Evolutionary conservation across 78 protist genomes (phyloP).

Genomic region (slime mould (Dictyostelium discoideum)): DNA sequence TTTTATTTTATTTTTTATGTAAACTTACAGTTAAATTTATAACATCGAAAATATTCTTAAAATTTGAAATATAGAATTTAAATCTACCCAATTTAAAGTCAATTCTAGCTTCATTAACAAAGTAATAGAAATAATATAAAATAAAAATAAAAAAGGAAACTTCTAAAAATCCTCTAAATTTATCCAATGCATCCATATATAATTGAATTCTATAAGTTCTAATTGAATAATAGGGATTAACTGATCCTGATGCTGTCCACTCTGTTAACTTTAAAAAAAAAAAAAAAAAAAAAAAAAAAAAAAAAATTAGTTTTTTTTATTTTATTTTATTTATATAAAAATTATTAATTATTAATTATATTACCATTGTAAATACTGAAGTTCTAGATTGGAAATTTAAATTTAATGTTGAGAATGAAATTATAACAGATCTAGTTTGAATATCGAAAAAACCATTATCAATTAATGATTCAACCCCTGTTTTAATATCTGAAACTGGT

Average conservation of each 20-base stretch:
- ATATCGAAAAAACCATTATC: constrained; percentile 33
- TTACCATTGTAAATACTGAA: constrained; percentile 25
- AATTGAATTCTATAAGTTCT: constrained; percentile 67
- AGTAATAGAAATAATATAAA: constrained; percentile 24
- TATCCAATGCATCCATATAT: constrained; percentile 32
- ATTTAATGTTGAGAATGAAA: constrained; percentile 37
- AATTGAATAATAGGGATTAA: constrained; percentile 57
- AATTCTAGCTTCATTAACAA: constrained; percentile 66
- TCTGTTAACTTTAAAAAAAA: constrained; percentile 22
- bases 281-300: neutral
- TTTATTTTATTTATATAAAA: too few species aligned
- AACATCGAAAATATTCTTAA: constrained; percentile 51
- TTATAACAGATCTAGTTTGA: constrained; percentile 56
- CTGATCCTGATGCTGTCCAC: constrained; percentile 41
- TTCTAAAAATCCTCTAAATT: constrained; percentile 61
- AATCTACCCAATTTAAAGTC: constrained; percentile 57
- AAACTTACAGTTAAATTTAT: constrained; percentile 45
- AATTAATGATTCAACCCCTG: neutral
- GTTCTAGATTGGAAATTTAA: constrained; percentile 53
- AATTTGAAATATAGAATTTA: neutral
- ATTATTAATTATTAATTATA: too few species aligned
- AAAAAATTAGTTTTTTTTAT: too few species aligned
- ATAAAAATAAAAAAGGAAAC: constrained; percentile 25
- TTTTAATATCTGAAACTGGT: neutral
- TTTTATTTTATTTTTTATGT: too few species aligned